Evolutionary conservation across 768 basidiomycete species (phyloP), one percentile per base, ranked within the genome.

Genomic region (Russula abietina): DNA sequence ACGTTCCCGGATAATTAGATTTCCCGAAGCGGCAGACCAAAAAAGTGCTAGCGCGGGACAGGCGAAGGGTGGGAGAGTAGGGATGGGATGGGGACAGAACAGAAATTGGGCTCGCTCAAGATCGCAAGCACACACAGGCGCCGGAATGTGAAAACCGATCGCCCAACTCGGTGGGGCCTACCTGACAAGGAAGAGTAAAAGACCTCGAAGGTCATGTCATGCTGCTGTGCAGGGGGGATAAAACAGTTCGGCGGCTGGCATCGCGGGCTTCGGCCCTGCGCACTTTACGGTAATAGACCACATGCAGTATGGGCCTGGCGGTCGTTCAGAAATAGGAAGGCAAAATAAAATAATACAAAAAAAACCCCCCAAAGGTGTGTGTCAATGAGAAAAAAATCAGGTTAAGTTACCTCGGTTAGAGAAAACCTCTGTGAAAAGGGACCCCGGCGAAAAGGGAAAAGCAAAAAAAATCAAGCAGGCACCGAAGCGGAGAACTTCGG

Each of bases 1-100:
- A 67, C 64, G 64, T 57, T 61, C 54, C 45, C 54, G 60, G 58
- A 62, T 46, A 62, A 65, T 66, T 56, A 62, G 58, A 66, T 57
- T 59, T 57, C 67, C 67, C 67, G 58, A 64, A 58, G 67, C 60
- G 59, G 65, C 38, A 59, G 50, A 50, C 45, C 51, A 38, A 50
- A 53, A 56, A 33, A 46, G 58, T 55, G 50, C 45, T 32, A 46
- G 58, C 45, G 50, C 28, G 48, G 48, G 52, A 39, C 49, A 49
- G 43, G 28, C 57, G 56, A 51, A 43, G 51, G 59, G 43, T 43
- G 41, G 41, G 43, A 45, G 43, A 45, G n/a, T 22, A n/a, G 41
- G 45, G 43, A 32, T 22, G 52, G 61, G n/a, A 50, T 30, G 61
- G 51, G 10, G 12, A 58, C 41, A 53, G 24, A 58, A 58, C 41